Conservation (phyloP, 1,284 basidiomycete genomes). For the Heterobasidion irregulare region DNA sequence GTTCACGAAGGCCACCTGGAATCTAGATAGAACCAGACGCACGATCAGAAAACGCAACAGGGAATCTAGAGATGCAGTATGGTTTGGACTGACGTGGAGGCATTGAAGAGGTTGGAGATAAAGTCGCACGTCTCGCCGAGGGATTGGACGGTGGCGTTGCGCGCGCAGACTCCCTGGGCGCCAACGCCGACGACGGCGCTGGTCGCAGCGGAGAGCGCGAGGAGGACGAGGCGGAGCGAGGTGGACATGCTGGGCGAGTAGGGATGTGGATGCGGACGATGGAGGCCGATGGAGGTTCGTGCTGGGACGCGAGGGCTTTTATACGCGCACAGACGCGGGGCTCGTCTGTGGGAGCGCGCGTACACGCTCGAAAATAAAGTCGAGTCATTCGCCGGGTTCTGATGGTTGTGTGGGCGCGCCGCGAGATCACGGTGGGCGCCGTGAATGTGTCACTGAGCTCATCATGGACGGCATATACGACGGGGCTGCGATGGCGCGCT, state of each 20-base stretch:
- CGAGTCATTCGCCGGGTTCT: background rate
- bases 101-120: background rate
- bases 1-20: slow-evolving; percentile 55
- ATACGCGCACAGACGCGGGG: background rate
- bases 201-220: background rate
- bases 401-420: no score
- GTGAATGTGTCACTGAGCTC: no score
- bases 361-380: background rate
- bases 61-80: slow-evolving; percentile 1
- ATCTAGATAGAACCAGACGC: slow-evolving; percentile 28
- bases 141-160: background rate
- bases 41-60: background rate
- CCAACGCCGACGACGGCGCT: background rate
- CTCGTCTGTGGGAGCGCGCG: no score
- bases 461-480: no score
- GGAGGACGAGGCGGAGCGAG: background rate
- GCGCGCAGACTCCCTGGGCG: background rate
- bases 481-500: no score
- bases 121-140: background rate
- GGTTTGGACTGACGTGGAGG: slow-evolving; percentile 25
- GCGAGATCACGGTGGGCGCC: no score
- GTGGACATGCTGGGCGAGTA: background rate
- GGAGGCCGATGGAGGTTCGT: background rate
- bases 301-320: background rate
- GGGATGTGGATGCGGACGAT: background rate